Evolutionary conservation across 2,329 filamentous ascomycete genomes (phyloP), one percentile per base, ranked within the genome.

Genomic region (Simplicillium aogashimaense): DNA sequence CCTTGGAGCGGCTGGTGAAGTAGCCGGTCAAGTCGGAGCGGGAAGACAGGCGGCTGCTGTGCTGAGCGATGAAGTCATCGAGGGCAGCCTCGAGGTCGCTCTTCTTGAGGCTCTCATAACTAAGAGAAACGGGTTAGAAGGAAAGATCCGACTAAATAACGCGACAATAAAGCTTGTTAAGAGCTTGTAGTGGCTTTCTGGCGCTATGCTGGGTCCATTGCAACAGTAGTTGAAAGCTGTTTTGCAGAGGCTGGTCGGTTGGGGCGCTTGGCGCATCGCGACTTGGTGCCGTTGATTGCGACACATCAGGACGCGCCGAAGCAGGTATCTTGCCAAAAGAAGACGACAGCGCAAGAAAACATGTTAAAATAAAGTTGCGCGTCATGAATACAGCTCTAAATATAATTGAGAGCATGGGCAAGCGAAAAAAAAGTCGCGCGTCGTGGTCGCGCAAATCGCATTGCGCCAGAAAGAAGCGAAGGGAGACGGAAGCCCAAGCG

Each of bases 41-140:
- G 43, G 68, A 67, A 39, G 73, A 69, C 56, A 85, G 82, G 45
- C 70, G 71, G 47, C 74, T 67, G 50, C 76, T 70, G 65, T 95
- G 83, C 46, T 75, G 70, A 49, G 77, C 71, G 35, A 94, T 75
- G 61, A 79, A 81, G 36, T 81, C 73, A 52, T 94, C 84, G 47
- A 94, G 76, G 35, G 75, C 75, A 43, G 72, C 60, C 55, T 90
- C 86, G 44, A 97, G 76, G 37, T 95, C 87, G 47, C 72, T 69
- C 64, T 95, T 95, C 60, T 83, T 84, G 47, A 82, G 66, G 42
- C 72, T 69, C 49, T 86, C 78, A 54, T 76, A 80, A 55, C 84
- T 89, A 8, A 14, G 40, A 36, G 36, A 35, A 38, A 40, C 37
- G 30, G 30, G 46, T 41, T 35, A 36, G 38, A 31, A 32, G 4